Evolutionary conservation across 2,329 filamentous ascomycete species (phyloP), one percentile per base, ranked within the genome.

Genomic region (Delphinella strobiligena): DNA sequence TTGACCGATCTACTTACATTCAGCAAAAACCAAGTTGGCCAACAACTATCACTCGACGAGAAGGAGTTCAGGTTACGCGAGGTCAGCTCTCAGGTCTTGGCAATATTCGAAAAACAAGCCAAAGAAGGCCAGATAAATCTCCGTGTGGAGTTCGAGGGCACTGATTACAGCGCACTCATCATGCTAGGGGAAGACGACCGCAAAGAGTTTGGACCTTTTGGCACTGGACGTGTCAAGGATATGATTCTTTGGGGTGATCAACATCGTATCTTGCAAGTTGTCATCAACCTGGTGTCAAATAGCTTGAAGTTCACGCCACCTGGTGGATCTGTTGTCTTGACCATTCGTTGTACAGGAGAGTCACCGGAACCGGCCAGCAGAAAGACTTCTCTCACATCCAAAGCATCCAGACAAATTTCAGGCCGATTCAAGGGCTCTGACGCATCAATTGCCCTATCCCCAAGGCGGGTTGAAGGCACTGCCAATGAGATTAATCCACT

Each of bases 201-300:
- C 11, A 73, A 74, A 9, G 75, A 75, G 2, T 63, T 79, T 12
- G 80, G 79, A 1, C 51, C 52, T 5, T 27, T 38, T 18, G 51
- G 49, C 1, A 68, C 74, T 3, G 81, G 80, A 8, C 69, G 80
- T 14, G 59, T 93, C 17, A 84, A 82, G 54, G 85, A 93, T 47
- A 88, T 93, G 79, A 79, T 82, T 37, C 66, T 95, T 1, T 91
- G 84, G 77, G 88, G 88, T n/a, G 88, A 95, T 51, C 82, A 91
- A 49, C 86, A 94, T 53, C 72, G 88, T 33, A 91, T 94, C 30
- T 63, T 93, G 18, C 88, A 94, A 56, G 82, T 94, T n/a, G 75
- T 94, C 34, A 94, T 93, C 65, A 93, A 93, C 54, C 67, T 95
- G 22, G 85, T 93, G 34, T 88, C 82, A 59, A 95, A 95, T 62